Percentiles rank a stretch among this genome's conserved stretches.
phyloP scores from a whole-genome alignment of 257 asterid species.

The Echites panduratus region DNA sequence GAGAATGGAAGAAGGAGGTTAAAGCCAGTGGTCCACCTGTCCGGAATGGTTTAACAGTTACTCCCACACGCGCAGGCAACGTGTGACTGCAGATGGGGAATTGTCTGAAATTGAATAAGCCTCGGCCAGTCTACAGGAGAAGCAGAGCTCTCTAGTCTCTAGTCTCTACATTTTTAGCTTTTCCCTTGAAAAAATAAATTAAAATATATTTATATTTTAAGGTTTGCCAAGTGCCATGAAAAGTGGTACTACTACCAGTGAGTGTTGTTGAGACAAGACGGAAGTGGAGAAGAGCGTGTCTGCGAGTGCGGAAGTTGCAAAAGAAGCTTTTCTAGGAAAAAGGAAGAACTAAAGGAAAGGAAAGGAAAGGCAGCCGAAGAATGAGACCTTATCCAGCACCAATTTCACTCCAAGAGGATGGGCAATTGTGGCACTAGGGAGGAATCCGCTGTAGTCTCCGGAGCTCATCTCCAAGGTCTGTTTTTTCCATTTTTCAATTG shows the following conservation, averaged over 20 bases:
- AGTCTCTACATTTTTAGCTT: background rate
- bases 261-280: background rate
- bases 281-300: background rate
- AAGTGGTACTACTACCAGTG: background rate
- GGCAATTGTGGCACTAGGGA: conserved; percentile 99
- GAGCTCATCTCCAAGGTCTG: conserved; percentile 84
- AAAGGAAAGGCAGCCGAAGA: background rate
- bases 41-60: background rate
- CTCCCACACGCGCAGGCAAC: conserved; percentile 1
- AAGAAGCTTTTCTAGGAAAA: background rate
- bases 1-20: background rate
- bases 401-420: conserved; percentile 26
- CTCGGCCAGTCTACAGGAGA: background rate
- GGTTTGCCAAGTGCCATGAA: background rate
- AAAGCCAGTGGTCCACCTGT: background rate
- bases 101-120: background rate
- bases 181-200: background rate
- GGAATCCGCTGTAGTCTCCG: conserved; percentile 84
- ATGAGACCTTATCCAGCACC: conserved; percentile 5
- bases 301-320: background rate
- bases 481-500: background rate
- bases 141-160: background rate
- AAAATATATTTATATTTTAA: too few species aligned
- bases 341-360: background rate
- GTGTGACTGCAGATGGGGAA: background rate